Evolutionary conservation across 2,329 filamentous ascomycete species (phyloP), one percentile per base, ranked within the genome.

Genomic region (Paraphoma chrysanthemicola): DNA sequence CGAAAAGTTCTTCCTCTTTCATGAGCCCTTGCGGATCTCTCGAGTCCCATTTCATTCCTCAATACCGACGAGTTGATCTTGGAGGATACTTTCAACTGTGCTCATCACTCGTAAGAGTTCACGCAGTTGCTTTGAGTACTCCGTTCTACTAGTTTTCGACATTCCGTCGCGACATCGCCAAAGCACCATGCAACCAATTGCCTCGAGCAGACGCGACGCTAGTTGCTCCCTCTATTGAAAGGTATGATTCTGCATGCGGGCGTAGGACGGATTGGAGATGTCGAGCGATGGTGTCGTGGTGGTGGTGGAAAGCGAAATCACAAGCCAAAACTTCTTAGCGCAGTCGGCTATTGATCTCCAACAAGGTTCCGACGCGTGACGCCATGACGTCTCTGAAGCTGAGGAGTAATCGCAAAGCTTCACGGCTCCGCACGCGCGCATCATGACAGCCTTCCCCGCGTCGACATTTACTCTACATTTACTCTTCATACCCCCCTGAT

Each of bases 1-100:
- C 33, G 33, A 36, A 36, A 36, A 36, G 10, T 36, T 36, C 33
- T 36, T 36, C 33, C 33, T 36, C 33, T 36, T 36, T 10, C 9
- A 36, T 14, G 33, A 36, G 33, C 14, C 33, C 33, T 36, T 36
- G 9, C 33, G 14, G 33, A 36, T 36, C 33, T 36, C 33, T 36
- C 14, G 33, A 36, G 33, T 36, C 33, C 33, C 10, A 36, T 36
- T 36, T 14, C 9, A 14, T 36, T 10, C 14, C 14, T 36, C 9
- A 10, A 10, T 36, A 14, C 33, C 33, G 14, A 14, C 33, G 33
- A 10, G 33, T 59, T 57, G 10, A 18, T 69, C 18, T 69, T 48
- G 67, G 67, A 69, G 67, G 65, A 64, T 68, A 69, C 65, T 69
- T 69, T 69, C 62, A 68, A 69, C 67, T 64, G 67, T 57, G 62